Conservation (phyloP, 441 rosid genomes). For the Populus hybrid region DNA sequence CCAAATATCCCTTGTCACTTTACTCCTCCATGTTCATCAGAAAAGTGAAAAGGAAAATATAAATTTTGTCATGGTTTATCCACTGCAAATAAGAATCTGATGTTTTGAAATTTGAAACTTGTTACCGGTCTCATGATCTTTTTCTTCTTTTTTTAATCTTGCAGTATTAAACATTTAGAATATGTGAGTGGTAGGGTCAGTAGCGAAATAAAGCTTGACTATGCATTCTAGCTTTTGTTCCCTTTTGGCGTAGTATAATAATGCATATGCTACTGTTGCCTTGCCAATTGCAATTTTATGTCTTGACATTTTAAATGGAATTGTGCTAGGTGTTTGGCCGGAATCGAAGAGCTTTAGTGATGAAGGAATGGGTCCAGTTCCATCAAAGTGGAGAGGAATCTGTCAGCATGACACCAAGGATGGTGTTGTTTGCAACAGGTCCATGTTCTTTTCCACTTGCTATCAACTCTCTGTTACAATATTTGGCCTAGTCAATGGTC, state of each 20-base stretch:
- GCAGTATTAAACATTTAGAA: not conserved
- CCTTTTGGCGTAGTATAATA: conserved; percentile 12
- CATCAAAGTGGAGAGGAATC: conserved; percentile 47
- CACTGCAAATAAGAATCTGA: not conserved
- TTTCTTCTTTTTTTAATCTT: not conserved
- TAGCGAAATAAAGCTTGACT: conserved; percentile 2
- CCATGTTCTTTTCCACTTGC: not conserved
- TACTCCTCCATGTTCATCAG: not conserved
- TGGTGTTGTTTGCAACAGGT: conserved; percentile 46
- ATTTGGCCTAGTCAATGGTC: not conserved
- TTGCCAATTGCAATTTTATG: not conserved
- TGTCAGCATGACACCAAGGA: conserved; percentile 34
- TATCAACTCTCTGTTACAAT: not conserved
- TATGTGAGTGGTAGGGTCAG: conserved; percentile 16
- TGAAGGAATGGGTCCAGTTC: conserved; percentile 49
- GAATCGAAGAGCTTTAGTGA: conserved; percentile 61
- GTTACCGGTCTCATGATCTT: not conserved
- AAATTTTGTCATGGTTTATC: not conserved
- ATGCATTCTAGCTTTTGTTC: conserved; percentile 6
- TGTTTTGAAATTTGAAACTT: not conserved
- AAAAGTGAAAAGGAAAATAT: not conserved
- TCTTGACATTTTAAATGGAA: conserved; percentile 1
- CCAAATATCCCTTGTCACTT: not conserved
- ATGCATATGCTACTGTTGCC: not conserved
- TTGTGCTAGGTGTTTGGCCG: conserved; percentile 51